phyloP scores from a whole-genome alignment of 495 filamentous ascomycete genomes.

The Entonaema liquescens region DNA sequence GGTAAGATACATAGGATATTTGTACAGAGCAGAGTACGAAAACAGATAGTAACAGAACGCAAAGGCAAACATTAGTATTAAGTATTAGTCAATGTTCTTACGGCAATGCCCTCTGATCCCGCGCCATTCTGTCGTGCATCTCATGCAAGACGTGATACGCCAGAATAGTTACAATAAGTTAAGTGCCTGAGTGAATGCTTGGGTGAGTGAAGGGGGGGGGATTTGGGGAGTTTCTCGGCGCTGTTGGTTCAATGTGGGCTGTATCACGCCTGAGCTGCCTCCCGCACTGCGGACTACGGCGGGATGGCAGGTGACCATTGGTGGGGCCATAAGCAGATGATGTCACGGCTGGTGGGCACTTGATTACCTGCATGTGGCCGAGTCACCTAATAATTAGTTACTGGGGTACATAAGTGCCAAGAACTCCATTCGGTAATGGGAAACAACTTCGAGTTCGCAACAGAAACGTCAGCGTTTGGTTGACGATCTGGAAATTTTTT shows the following conservation, averaged over 20 bases:
- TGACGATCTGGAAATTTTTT: not conserved
- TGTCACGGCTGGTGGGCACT: conserved; percentile 35
- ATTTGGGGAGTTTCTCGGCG: conserved; percentile 3
- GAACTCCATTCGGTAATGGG: conserved; percentile 1
- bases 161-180: conserved; percentile 26
- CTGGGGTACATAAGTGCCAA: conserved; percentile 25
- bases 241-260: not conserved
- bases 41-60: not conserved
- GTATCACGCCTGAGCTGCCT: conserved; percentile 12
- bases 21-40: not conserved
- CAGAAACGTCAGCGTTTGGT: not conserved
- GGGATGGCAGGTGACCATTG: conserved; percentile 31
- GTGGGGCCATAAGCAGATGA: conserved; percentile 38
- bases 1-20: conserved; percentile 4
- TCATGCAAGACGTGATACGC: conserved; percentile 39
- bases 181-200: not conserved
- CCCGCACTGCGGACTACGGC: conserved; percentile 1
- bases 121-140: conserved; percentile 28
- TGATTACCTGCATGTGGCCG: conserved; percentile 33
- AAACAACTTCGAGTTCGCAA: conserved; percentile 4
- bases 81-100: conserved; percentile 32
- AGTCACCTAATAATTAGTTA: not conserved
- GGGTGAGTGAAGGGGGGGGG: not conserved
- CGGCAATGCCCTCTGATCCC: conserved; percentile 26
- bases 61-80: conserved; percentile 28